Conservation (phyloP, 768 basidiomycete species). For the Trametes villosa region DNA sequence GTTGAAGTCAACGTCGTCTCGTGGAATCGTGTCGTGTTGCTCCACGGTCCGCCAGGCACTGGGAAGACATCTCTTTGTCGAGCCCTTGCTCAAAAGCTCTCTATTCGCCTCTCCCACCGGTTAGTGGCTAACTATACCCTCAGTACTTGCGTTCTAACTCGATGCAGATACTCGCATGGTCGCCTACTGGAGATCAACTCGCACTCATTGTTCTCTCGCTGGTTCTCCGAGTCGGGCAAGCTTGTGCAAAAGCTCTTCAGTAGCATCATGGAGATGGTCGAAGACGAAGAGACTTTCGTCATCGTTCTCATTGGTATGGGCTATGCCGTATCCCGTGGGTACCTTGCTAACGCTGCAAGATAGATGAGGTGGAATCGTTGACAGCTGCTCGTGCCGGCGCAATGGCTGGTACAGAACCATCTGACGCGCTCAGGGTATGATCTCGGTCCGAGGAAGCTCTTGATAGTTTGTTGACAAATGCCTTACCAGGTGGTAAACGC, state of each 20-base stretch:
- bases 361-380: conserved; percentile 96
- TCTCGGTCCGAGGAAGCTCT: background rate
- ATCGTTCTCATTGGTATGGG: conserved; percentile 87
- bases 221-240: conserved; percentile 99
- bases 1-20: conserved; percentile 83
- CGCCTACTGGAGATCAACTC: conserved; percentile 97
- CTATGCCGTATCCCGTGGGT: background rate
- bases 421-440: conserved; percentile 86
- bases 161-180: conserved; percentile 75
- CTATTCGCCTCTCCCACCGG: conserved; percentile 88
- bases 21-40: conserved; percentile 93
- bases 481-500: conserved; percentile 89
- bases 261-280: conserved; percentile 87
- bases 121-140: conserved; percentile 36
- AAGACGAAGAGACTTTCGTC: conserved; percentile 90
- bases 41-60: conserved; percentile 97
- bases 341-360: conserved; percentile 3
- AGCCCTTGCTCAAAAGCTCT: conserved; percentile 93
- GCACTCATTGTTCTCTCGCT: conserved; percentile 96
- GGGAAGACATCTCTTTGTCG: conserved; percentile 96
- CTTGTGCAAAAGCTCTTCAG: conserved; percentile 92
- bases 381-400: conserved; percentile 95
- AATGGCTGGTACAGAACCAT: conserved; percentile 94
- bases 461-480: background rate
- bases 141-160: background rate